Percentiles rank a stretch among this genome's conserved stretches.
These are phyloP conservation scores for Phytophthora hibernalis DNA, from an alignment of 352 stramenopile genomes.

Conservation along the genomic window DNA sequence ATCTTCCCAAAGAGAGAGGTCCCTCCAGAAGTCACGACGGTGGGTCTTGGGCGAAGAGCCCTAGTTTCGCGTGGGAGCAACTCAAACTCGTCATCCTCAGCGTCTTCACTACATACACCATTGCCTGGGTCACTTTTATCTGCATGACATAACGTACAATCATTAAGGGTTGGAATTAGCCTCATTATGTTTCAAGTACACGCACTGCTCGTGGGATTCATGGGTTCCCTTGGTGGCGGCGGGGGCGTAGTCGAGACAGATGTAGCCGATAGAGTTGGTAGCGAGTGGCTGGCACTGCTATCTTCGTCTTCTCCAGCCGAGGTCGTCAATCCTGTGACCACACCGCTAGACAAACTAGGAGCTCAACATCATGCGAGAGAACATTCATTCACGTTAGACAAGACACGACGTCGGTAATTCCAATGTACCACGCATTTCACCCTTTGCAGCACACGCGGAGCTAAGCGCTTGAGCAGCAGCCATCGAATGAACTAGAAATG, in stretches of 20 bases:
- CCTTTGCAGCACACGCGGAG: not conserved
- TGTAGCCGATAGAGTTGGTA: not conserved
- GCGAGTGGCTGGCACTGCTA: not conserved
- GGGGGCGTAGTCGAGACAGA: no score
- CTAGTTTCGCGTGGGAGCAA: no score
- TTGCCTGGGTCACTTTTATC: not conserved
- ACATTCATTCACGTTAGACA: not conserved
- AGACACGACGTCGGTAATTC: not conserved
- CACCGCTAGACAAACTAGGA: not conserved
- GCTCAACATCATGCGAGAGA: not conserved
- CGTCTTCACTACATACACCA: not conserved
- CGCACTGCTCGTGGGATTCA: not conserved
- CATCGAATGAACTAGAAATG: no score
- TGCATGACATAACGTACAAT: not conserved
- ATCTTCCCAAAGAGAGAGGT: no score
- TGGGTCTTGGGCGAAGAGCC: no score
- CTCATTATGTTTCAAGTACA: not conserved
- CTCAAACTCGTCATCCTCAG: no score
- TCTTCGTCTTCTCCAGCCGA: not conserved
- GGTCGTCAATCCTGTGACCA: not conserved
- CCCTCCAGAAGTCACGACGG: no score
- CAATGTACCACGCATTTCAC: not conserved
- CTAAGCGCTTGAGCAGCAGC: not conserved
- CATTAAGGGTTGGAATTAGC: not conserved
- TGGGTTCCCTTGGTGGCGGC: not conserved